Percentiles rank a stretch among this genome's conserved stretches.
Conservation (phyloP, 768 basidiomycete species). For the Hebeloma cylindrosporum region DNA sequence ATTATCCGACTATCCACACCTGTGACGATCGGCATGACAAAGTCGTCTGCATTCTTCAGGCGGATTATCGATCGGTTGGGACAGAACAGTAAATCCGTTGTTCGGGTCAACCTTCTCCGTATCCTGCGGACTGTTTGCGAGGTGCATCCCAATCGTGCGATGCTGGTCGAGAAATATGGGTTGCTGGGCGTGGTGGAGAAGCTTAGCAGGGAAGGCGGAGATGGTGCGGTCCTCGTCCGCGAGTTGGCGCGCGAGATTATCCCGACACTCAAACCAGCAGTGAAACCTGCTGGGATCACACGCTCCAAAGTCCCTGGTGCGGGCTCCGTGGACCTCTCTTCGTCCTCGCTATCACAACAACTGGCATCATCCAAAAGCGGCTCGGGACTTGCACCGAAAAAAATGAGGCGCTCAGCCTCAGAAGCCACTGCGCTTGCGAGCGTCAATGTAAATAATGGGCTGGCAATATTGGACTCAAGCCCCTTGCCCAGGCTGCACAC, state of each 20-base stretch:
- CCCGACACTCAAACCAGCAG: conserved; percentile 70
- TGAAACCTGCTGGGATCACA: conserved; percentile 52
- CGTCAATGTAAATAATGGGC: conserved; percentile 17
- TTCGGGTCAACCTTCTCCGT: conserved; percentile 86
- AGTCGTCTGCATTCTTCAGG: conserved; percentile 78
- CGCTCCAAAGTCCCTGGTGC: conserved; percentile 22
- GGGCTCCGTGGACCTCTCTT: conserved; percentile 17
- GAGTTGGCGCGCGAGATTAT: conserved; percentile 87
- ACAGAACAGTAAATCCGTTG: conserved; percentile 76
- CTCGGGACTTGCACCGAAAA: conserved; percentile 55
- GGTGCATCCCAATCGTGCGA: conserved; percentile 80
- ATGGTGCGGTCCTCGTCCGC: conserved; percentile 88
- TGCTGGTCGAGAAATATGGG: conserved; percentile 81
- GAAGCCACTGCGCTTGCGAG: conserved; percentile 47
- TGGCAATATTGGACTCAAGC: conserved; percentile 1
- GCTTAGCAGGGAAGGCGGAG: conserved; percentile 69
- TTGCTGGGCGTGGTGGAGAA: conserved; percentile 78
- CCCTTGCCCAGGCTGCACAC: conserved; percentile 12
- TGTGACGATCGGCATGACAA: conserved; percentile 76
- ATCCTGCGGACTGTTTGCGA: conserved; percentile 87
- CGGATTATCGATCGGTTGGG: conserved; percentile 81
- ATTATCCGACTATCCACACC: conserved; percentile 78
- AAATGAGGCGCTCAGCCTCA: conserved; percentile 66
- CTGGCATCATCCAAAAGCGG: conserved; percentile 5
- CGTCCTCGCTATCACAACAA: conserved; percentile 9